Conservation (phyloP, 192 early-diverging fungal genomes). For the Rhizophagus clarus region DNA sequence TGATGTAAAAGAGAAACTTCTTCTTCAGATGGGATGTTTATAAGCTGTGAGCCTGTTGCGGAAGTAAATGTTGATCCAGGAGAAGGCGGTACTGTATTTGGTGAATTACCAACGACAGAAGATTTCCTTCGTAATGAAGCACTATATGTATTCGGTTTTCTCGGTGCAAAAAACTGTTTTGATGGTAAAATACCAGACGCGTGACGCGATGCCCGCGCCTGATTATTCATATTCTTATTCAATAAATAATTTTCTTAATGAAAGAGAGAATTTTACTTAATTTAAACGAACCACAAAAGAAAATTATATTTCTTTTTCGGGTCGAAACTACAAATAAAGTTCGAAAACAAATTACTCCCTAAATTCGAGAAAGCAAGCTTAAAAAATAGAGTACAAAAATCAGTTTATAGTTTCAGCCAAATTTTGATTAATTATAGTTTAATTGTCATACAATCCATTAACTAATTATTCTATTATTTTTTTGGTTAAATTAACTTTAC, state of each 20-base stretch:
- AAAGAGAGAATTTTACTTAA: not conserved
- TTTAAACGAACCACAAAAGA: not conserved
- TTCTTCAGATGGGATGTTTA: not conserved
- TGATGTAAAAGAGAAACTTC: not conserved
- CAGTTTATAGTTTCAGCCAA: no score
- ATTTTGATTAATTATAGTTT: no score
- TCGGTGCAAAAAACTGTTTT: constrained; percentile 33
- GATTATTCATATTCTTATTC: not conserved
- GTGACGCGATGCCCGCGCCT: constrained; percentile 23
- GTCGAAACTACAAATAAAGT: not conserved
- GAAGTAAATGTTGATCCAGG: not conserved
- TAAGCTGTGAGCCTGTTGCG: not conserved
- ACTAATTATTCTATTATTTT: no score
- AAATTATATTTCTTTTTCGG: not conserved
- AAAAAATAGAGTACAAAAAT: no score
- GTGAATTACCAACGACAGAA: not conserved
- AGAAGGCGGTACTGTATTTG: not conserved
- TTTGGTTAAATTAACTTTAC: no score
- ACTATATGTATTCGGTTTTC: constrained; percentile 23
- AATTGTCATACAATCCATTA: no score
- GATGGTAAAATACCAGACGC: constrained; percentile 31
- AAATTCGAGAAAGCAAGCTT: no score
- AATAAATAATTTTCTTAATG: not conserved
- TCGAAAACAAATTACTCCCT: no score
- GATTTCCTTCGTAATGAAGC: not conserved